Percentiles rank a stretch among this genome's conserved stretches.
Evolutionary conservation across 768 basidiomycete species (phyloP).

Genomic region (Strobilomyces echinocephalus): DNA sequence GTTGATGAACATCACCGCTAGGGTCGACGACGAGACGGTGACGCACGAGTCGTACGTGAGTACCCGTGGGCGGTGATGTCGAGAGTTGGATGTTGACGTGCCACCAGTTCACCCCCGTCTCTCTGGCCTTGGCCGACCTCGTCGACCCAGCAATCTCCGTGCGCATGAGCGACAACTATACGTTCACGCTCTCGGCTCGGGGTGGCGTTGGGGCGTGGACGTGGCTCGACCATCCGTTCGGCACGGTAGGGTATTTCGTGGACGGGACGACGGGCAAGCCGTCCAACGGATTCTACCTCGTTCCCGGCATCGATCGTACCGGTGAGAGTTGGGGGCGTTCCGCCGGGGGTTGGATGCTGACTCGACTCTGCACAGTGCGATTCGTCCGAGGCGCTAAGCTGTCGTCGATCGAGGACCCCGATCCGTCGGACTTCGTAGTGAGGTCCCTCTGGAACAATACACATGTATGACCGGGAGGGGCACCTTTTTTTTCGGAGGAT

Average conservation of each 20-base stretch:
- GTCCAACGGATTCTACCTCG: conserved; percentile 50
- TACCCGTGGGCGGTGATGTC: background rate
- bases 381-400: conserved; percentile 38
- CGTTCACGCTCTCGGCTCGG: conserved; percentile 48
- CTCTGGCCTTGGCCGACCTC: conserved; percentile 42
- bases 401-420: conserved; percentile 36
- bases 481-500: no score
- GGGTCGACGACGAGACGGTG: conserved; percentile 37
- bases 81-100: background rate
- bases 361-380: conserved; percentile 29
- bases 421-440: conserved; percentile 43
- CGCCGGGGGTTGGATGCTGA: background rate
- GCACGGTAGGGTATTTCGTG: conserved; percentile 50
- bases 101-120: conserved; percentile 47
- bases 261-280: conserved; percentile 39
- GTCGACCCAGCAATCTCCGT: conserved; percentile 47
- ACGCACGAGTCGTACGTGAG: conserved; percentile 52
- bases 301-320: conserved; percentile 51
- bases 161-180: conserved; percentile 30
- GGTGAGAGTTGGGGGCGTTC: conserved; percentile 29
- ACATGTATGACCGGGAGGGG: conserved; percentile 21
- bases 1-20: conserved; percentile 45
- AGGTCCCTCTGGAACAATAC: conserved; percentile 54
- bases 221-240: conserved; percentile 56
- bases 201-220: conserved; percentile 55